Conservation (phyloP, 1,284 basidiomycete genomes). For the Trichosporon sp. region DNA sequence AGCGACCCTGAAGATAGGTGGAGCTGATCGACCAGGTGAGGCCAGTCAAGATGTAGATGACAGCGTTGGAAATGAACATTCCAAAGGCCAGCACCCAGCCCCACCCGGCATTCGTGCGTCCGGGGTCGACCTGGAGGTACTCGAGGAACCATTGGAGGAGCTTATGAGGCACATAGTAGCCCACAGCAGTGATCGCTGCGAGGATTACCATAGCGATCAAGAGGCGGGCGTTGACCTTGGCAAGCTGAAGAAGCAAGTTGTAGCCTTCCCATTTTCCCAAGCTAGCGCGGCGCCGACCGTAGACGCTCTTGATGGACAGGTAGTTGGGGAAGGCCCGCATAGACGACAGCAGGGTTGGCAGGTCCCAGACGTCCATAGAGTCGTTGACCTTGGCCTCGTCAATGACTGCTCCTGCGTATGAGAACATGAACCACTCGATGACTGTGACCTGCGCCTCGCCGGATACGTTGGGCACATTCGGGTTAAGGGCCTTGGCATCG, state of each 20-base stretch:
- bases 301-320: constrained; percentile 30
- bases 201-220: constrained; percentile 53
- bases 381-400: constrained; percentile 67
- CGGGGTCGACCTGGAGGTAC: constrained; percentile 61
- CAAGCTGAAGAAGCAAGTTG: constrained; percentile 43
- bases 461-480: constrained; percentile 36
- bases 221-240: constrained; percentile 41
- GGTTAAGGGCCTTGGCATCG: constrained; percentile 27
- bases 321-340: constrained; percentile 55
- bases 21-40: constrained; percentile 44
- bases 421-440: constrained; percentile 64
- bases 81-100: constrained; percentile 53
- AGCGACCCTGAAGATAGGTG: constrained; percentile 49
- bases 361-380: constrained; percentile 73
- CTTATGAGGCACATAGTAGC: constrained; percentile 73
- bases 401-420: constrained; percentile 75
- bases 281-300: constrained; percentile 33
- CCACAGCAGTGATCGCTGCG: constrained; percentile 58
- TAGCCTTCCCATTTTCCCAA: constrained; percentile 36
- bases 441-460: constrained; percentile 52
- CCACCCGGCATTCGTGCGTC: constrained; percentile 51
- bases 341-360: constrained; percentile 66
- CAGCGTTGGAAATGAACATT: constrained; percentile 61
- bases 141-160: constrained; percentile 65
- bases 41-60: constrained; percentile 52